phyloP scores from a whole-genome alignment of 805 yeast species.

The Suhomyces sp. region DNA sequence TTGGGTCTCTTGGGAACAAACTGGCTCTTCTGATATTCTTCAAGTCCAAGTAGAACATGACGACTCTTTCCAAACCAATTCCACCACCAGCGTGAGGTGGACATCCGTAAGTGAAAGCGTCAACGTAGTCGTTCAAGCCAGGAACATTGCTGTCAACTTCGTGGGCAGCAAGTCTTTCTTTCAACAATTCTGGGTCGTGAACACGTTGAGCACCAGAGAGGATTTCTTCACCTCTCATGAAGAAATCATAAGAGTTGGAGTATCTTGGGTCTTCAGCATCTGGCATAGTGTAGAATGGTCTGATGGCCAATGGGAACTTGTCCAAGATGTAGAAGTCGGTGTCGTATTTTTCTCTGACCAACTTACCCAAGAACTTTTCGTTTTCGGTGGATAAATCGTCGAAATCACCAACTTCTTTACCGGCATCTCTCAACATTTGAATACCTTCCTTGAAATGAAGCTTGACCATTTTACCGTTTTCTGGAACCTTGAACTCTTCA shows the following conservation, averaged over 20 bases:
- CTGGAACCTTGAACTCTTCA: slow-evolving; percentile 94
- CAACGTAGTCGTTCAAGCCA: slow-evolving; percentile 87
- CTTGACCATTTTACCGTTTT: slow-evolving; percentile 89
- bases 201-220: slow-evolving; percentile 99
- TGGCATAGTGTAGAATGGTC: slow-evolving; percentile 99
- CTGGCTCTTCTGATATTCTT: slow-evolving; percentile 99
- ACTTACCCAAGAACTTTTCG: slow-evolving; percentile 87
- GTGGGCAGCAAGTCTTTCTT: slow-evolving; percentile 76
- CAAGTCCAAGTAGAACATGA: slow-evolving; percentile 95
- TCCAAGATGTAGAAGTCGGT: slow-evolving; percentile 98
- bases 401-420: slow-evolving; percentile 79
- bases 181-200: slow-evolving; percentile 84
- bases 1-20: slow-evolving; percentile 98
- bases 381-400: slow-evolving; percentile 93
- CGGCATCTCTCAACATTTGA: slow-evolving; percentile 77
- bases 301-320: slow-evolving; percentile 93
- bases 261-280: slow-evolving; percentile 87
- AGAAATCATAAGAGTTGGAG: slow-evolving; percentile 98
- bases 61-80: slow-evolving; percentile 97
- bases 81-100: slow-evolving; percentile 99
- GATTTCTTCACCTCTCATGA: slow-evolving; percentile 99
- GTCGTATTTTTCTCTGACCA: slow-evolving; percentile 90
- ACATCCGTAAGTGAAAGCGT: slow-evolving; percentile 92
- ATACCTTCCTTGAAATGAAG: slow-evolving; percentile 90
- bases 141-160: slow-evolving; percentile 77